A percentile compares a stretch with the other conserved stretches of the same genome.
Conservation (phyloP, 345 rosid species). For the Citrus reticulata region DNA sequence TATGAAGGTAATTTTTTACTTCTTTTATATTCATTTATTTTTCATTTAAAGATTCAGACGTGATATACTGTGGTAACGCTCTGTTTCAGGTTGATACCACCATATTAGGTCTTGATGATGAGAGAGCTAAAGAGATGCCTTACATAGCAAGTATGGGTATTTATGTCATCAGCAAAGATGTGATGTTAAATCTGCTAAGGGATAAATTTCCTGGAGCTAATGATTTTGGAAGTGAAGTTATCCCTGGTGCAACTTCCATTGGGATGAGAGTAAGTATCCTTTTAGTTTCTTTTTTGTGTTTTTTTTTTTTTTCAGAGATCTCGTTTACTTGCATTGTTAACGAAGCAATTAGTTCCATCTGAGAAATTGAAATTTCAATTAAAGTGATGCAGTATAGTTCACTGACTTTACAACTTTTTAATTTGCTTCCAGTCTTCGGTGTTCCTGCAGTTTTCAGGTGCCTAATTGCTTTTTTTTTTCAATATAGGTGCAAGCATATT, state of each 20-base stretch:
- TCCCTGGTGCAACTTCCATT: constrained; percentile 92
- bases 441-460: neutral
- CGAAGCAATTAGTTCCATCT: no score
- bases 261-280: constrained; percentile 69
- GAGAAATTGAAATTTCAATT: neutral
- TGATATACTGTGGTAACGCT: neutral
- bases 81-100: constrained; percentile 82
- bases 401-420: neutral
- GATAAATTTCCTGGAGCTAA: constrained; percentile 96
- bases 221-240: constrained; percentile 98
- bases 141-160: constrained; percentile 99
- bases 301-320: neutral
- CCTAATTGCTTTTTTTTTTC: constrained; percentile 1
- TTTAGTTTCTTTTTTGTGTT: neutral
- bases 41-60: neutral
- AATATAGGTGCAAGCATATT: constrained; percentile 88
- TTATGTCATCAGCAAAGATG: constrained; percentile 89
- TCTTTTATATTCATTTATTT: neutral
- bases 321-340: neutral
- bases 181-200: constrained; percentile 78
- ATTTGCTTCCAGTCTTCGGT: neutral
- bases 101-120: constrained; percentile 87
- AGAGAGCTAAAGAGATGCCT: constrained; percentile 92
- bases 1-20: constrained; percentile 54
- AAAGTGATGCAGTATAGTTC: neutral